Base-by-base conservation (phyloP, 2,329 filamentous ascomycete species). In the Allantophomopsis cytisporea region DNA sequence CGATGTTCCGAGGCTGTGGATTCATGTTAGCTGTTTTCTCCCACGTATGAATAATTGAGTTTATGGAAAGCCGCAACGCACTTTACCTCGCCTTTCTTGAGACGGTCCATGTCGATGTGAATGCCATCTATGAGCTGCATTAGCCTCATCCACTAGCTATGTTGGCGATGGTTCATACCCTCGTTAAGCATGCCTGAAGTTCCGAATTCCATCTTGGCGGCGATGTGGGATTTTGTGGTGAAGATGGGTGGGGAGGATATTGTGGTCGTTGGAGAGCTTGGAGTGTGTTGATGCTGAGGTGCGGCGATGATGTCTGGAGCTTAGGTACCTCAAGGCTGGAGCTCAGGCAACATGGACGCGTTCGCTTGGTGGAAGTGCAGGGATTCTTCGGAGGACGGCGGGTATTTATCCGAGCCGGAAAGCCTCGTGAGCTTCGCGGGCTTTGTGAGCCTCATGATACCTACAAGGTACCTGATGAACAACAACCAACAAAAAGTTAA, bases 51-150 rank as follows among this genome's bases (percentile, higher is more conserved):
- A 17, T 28, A 34, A 36, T 46, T 68, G 4, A 28, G 10, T 28
- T 3, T 28, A 12, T 10, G 23, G 10, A 28, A 28, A 10, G 23
- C 7, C 7, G 11, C 23, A 28, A 28, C 86, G 66, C 69, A 95
- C 87, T 98, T 98, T 60, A 98, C 89, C 69, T 98, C 91, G 46
- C 91, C 91, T 65, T 87, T 91, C 80, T 98, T 98, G 63, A 98
- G 69, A 58, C 91, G 82, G 57, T 96, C 85, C 91, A 98, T 98
- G 60, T 98, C 91, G 53, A 98, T 73, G 62, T 98, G 91, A 60
- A 98, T 96, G 60, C 91, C 91, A 88, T 98, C 91, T 96, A 55
- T 35, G 40, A 51, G 47, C 45, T 49, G 31, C 18, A 34, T 44
- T 55, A 51, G 56, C 53, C 48, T 54, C 32, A 45, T 37, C 35